phyloP scores from a whole-genome alignment of 2,329 filamentous ascomycete species.

The Metarhizium brunneum region DNA sequence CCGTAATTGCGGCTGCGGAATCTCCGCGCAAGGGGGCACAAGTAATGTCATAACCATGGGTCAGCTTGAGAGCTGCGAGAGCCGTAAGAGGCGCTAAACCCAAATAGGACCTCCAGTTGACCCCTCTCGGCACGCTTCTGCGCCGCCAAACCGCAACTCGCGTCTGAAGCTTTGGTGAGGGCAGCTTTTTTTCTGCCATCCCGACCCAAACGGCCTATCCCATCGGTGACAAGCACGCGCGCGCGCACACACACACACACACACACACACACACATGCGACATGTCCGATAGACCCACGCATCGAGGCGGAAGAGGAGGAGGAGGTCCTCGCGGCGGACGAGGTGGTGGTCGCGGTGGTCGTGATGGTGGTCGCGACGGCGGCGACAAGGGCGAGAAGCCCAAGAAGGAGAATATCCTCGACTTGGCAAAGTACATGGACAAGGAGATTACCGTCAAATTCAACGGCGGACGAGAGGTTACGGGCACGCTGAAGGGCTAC shows the following conservation, averaged over 20 bases:
- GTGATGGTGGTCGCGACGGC: conserved; percentile 28
- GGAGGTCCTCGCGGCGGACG: conserved; percentile 29
- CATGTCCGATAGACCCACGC: conserved; percentile 43
- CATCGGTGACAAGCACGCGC: neutral
- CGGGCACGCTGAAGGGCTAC: conserved; percentile 85
- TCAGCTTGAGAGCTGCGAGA: neutral
- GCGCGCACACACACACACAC: neutral
- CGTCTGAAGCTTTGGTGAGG: neutral
- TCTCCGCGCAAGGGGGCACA: too few relatives aligned
- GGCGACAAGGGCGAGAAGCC: conserved; percentile 59
- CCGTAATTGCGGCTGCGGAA: too few relatives aligned
- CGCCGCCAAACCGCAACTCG: conserved; percentile 1
- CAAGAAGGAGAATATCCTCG: conserved; percentile 98
- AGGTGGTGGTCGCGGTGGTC: conserved; percentile 31
- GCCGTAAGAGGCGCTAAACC: neutral
- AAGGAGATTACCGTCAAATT: conserved; percentile 95
- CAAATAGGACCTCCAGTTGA: neutral
- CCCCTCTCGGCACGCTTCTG: neutral
- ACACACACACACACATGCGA: conserved; percentile 13
- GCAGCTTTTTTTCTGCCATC: neutral
- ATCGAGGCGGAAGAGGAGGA: conserved; percentile 33
- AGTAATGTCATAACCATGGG: too few relatives aligned
- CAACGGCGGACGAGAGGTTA: conserved; percentile 86
- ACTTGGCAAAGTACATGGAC: conserved; percentile 93
- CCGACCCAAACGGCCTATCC: neutral